phyloP scores from a whole-genome alignment of 169 alveolate species.

The Eimeria praecox region DNA sequence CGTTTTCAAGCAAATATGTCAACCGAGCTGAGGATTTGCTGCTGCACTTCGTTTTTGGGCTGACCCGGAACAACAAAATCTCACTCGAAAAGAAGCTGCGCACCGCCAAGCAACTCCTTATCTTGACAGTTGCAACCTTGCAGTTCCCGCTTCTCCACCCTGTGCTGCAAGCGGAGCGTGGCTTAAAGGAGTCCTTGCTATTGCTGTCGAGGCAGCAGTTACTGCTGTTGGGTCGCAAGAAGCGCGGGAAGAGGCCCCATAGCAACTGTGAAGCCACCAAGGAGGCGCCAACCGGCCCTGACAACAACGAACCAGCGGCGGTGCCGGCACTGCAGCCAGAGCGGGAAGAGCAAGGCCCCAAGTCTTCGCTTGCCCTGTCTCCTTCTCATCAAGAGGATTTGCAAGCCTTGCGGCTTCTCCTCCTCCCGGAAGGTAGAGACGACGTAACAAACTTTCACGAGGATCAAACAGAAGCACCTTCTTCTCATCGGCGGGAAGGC shows the following conservation, averaged over 20 bases:
- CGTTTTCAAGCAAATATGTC: conserved; percentile 64
- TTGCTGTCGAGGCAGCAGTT: conserved; percentile 72
- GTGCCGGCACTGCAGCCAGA: neutral
- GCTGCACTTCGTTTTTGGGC: conserved; percentile 65
- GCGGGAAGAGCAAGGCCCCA: neutral
- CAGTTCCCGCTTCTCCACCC: conserved; percentile 78
- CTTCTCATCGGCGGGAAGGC: neutral
- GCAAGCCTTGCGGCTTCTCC: conserved; percentile 24
- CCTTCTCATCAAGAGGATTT: conserved; percentile 41
- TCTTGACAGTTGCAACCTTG: conserved; percentile 67
- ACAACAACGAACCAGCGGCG: neutral
- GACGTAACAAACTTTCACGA: neutral
- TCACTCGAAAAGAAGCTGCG: conserved; percentile 27
- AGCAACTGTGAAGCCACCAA: neutral
- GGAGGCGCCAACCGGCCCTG: neutral
- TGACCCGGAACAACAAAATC: conserved; percentile 37
- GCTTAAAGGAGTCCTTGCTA: conserved; percentile 48
- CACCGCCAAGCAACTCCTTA: conserved; percentile 69
- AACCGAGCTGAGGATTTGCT: conserved; percentile 70
- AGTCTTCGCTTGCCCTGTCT: neutral
- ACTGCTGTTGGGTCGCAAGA: conserved; percentile 24
- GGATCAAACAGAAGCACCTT: neutral
- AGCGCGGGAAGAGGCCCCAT: neutral
- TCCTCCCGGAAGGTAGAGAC: conserved; percentile 25
- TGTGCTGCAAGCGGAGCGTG: conserved; percentile 51